These are phyloP conservation scores for Euphorbia celastroides DNA, from an alignment of 441 rosid species.

Conservation along the genomic window DNA sequence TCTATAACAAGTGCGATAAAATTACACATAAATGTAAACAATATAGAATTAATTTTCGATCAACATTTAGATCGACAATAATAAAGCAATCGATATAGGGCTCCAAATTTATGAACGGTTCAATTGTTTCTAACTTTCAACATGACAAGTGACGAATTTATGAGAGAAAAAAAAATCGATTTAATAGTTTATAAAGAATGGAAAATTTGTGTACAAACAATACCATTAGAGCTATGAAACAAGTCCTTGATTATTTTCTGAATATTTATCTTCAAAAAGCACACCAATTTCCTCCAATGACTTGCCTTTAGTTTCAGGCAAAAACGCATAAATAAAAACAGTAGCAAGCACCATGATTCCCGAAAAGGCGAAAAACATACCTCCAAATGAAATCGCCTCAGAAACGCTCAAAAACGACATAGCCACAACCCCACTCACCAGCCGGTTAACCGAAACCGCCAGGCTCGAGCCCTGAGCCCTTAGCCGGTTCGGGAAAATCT, in stretches of 20 bases:
- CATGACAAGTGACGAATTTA: no score
- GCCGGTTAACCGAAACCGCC: conserved; percentile 50
- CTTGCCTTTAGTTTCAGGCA: conserved; percentile 64
- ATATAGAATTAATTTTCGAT: no score
- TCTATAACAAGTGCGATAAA: no score
- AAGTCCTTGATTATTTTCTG: conserved; percentile 1
- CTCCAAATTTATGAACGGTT: no score
- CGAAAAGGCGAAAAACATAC: conserved; percentile 37
- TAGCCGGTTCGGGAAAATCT: conserved; percentile 44
- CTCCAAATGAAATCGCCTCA: conserved; percentile 36
- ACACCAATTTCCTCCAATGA: conserved; percentile 44
- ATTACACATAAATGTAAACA: no score
- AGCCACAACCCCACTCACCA: conserved; percentile 47
- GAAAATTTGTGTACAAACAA: background rate
- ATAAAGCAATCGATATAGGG: no score
- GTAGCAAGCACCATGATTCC: conserved; percentile 36
- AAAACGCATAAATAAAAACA: conserved; percentile 29
- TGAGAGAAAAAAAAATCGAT: background rate
- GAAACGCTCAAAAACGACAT: conserved; percentile 49
- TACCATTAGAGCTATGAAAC: background rate
- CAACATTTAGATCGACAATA: no score
- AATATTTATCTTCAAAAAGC: conserved; percentile 34
- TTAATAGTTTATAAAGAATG: background rate
- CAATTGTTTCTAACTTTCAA: no score
- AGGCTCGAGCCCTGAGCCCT: conserved; percentile 55